Evolutionary conservation across 2,329 filamentous ascomycete species (phyloP).

Genomic region (Clarireedia sp.): DNA sequence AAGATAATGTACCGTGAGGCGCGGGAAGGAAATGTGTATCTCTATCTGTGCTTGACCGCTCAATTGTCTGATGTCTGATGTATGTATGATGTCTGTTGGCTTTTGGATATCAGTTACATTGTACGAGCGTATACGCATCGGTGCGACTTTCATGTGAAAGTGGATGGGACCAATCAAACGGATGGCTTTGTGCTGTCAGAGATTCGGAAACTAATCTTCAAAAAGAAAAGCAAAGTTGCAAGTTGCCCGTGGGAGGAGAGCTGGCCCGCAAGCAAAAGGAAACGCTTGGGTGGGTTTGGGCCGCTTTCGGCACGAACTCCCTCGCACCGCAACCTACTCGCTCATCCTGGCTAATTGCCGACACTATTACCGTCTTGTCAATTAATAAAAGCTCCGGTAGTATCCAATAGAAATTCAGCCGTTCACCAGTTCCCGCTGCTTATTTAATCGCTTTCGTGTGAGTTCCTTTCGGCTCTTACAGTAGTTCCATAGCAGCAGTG

Average conservation of each 20-base stretch:
- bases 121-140: neutral
- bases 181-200: neutral
- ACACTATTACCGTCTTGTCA: neutral
- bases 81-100: neutral
- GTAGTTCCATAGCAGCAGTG: no score
- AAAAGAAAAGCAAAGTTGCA: neutral
- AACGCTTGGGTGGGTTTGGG: conserved; percentile 1
- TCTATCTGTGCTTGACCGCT: conserved; percentile 3
- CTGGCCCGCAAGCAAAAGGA: neutral
- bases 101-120: neutral
- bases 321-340: neutral
- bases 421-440: conserved; percentile 2
- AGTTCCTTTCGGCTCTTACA: neutral
- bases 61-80: neutral
- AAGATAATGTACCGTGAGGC: neutral
- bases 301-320: conserved; percentile 8
- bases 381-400: neutral
- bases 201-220: neutral
- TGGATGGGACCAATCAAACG: neutral
- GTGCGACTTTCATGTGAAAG: neutral
- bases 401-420: conserved; percentile 1
- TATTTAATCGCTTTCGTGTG: neutral
- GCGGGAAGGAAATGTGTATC: no score
- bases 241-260: neutral
- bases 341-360: neutral